Evolutionary conservation across 1,139 yeast species (phyloP).

Genomic region (Saccharomyces pastorianus): DNA sequence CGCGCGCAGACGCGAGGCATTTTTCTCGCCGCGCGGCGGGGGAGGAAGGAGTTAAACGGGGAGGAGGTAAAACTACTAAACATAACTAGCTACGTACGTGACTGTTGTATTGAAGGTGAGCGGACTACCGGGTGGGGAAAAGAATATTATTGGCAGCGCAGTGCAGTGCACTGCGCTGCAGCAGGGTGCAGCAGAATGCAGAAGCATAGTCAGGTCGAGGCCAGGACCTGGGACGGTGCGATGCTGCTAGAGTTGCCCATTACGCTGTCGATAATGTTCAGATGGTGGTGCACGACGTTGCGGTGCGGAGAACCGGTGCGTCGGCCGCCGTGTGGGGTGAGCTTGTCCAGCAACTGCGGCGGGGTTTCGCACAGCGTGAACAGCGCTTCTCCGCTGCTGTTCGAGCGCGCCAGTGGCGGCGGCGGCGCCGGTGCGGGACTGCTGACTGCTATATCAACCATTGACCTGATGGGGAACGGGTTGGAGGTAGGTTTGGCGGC

Average conservation of each 20-base stretch:
- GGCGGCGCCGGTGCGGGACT: not conserved
- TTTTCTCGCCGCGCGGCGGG: too few relatives aligned
- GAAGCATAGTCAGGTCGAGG: not conserved
- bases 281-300: conserved; percentile 11
- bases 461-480: conserved; percentile 19
- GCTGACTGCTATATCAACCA: conserved; percentile 21
- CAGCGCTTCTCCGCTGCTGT: not conserved
- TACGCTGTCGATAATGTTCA: conserved; percentile 12
- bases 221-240: not conserved
- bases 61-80: too few relatives aligned
- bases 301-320: not conserved
- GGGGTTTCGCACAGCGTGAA: not conserved
- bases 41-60: too few relatives aligned
- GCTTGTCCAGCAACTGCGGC: not conserved
- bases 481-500: conserved; percentile 12
- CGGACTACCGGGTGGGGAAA: too few relatives aligned
- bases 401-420: not conserved
- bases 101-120: too few relatives aligned
- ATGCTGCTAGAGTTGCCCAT: not conserved
- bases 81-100: too few relatives aligned
- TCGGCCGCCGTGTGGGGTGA: not conserved
- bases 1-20: too few relatives aligned
- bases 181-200: too few relatives aligned
- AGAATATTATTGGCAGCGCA: too few relatives aligned
- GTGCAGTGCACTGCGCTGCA: too few relatives aligned